Percentiles rank a stretch among this genome's conserved stretches.
Conservation (phyloP, 164 flowering plant genomes). For the Hamamelis virginiana region DNA sequence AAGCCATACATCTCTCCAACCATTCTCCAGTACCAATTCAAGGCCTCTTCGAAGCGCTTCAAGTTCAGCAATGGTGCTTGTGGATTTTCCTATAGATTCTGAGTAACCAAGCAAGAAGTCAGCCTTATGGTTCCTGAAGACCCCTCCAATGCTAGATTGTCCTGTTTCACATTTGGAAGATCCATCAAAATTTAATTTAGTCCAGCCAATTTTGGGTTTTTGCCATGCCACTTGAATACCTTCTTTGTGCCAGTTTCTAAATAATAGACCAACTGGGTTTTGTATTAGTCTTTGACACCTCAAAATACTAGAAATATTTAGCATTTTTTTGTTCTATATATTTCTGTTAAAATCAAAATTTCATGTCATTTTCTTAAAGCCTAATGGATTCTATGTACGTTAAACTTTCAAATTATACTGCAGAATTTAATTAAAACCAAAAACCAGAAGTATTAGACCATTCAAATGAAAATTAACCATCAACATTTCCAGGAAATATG, state of each 20-base stretch:
- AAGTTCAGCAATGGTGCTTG: slow-evolving; percentile 60
- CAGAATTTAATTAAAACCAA: no score
- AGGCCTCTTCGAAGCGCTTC: slow-evolving; percentile 60
- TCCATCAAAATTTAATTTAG: slow-evolving; percentile 75
- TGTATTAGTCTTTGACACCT: slow-evolving; percentile 19
- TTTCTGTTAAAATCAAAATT: neutral
- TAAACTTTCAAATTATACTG: no score
- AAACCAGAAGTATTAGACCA: no score
- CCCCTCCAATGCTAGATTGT: slow-evolving; percentile 69
- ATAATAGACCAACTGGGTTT: slow-evolving; percentile 15
- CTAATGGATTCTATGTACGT: neutral
- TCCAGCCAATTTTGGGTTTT: slow-evolving; percentile 67
- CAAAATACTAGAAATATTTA: slow-evolving; percentile 16
- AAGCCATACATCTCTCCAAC: slow-evolving; percentile 63
- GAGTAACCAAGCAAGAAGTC: slow-evolving; percentile 71
- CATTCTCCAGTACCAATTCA: slow-evolving; percentile 62
- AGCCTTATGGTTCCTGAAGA: slow-evolving; percentile 63
- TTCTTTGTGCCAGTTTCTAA: slow-evolving; percentile 34
- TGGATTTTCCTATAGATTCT: slow-evolving; percentile 58
- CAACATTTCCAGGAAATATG: no score
- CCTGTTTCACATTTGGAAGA: slow-evolving; percentile 47
- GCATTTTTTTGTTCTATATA: slow-evolving; percentile 2
- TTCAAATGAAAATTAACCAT: no score
- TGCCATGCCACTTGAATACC: slow-evolving; percentile 56
- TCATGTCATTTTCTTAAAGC: neutral